These are phyloP conservation scores for Xylaria hypoxylon DNA, from an alignment of 2,329 filamentous ascomycete genomes.

Conservation along the genomic window DNA sequence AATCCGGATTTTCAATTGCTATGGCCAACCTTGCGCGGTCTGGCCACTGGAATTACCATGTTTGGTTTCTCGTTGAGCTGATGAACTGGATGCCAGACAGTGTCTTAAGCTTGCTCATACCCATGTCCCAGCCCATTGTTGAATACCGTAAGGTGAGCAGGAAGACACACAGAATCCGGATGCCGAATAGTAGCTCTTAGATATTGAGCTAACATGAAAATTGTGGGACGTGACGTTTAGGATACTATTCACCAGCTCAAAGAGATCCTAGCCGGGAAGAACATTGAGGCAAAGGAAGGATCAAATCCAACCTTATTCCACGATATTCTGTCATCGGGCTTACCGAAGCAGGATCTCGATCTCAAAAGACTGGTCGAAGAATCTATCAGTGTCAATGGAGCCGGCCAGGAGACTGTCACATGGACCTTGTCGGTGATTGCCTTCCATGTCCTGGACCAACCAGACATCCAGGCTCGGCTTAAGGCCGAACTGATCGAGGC, in stretches of 20 bases:
- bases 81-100: background rate
- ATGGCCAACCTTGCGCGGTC: background rate
- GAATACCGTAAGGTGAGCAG: constrained; percentile 1
- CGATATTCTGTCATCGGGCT: constrained; percentile 27
- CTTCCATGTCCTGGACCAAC: constrained; percentile 34
- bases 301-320: constrained; percentile 24
- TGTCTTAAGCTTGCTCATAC: background rate
- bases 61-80: too few species aligned
- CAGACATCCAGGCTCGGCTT: background rate
- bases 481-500: constrained; percentile 20
- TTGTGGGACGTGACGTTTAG: background rate
- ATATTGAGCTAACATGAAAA: too few species aligned
- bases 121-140: background rate
- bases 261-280: background rate
- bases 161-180: background rate
- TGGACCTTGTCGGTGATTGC: constrained; percentile 29
- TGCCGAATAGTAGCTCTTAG: background rate
- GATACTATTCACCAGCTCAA: constrained; percentile 2
- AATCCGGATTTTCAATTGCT: constrained; percentile 14
- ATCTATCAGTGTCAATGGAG: constrained; percentile 30
- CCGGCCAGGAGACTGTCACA: constrained; percentile 48
- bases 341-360: constrained; percentile 9
- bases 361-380: constrained; percentile 19
- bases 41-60: too few species aligned
- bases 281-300: background rate